A percentile compares a stretch with the other conserved stretches of the same genome.
phyloP scores from a whole-genome alignment of 2,329 filamentous ascomycete species.

The Arthroderma sp. region DNA sequence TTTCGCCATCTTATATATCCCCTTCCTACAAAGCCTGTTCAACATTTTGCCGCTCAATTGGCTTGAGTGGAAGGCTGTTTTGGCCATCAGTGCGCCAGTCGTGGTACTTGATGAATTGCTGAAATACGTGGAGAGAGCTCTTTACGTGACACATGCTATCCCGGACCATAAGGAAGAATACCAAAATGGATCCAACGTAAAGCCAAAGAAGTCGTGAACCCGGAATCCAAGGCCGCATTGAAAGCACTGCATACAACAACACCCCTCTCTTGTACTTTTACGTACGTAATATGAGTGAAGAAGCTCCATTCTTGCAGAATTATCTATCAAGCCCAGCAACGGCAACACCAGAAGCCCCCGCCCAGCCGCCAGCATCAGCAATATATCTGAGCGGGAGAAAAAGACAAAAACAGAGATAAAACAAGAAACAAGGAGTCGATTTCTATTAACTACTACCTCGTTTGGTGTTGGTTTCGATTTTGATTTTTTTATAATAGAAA shows the following conservation, averaged over 20 bases:
- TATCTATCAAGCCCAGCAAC: not conserved
- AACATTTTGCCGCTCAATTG: conserved; percentile 77
- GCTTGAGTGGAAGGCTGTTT: conserved; percentile 84
- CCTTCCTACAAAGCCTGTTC: conserved; percentile 78
- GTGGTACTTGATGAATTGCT: conserved; percentile 79
- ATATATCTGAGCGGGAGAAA: not conserved
- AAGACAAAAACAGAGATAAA: not conserved
- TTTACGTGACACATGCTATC: conserved; percentile 38
- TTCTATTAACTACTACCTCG: not conserved
- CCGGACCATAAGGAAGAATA: conserved; percentile 6
- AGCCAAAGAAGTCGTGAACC: conserved; percentile 26
- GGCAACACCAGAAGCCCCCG: not conserved
- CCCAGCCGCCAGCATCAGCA: not conserved
- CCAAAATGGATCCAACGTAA: conserved; percentile 24
- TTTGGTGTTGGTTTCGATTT: not conserved
- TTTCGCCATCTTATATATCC: conserved; percentile 85
- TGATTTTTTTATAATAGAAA: not conserved
- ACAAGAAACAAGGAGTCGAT: not conserved
- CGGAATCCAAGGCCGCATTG: not conserved
- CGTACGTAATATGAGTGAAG: not conserved
- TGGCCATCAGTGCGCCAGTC: conserved; percentile 79
- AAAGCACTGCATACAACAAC: not conserved
- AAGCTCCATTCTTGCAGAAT: not conserved
- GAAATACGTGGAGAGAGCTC: conserved; percentile 61
- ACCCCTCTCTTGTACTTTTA: not conserved